Evolutionary conservation across 1,139 yeast genomes (phyloP), one percentile per base, ranked within the genome.

Genomic region (Pneumocystis carinii): DNA sequence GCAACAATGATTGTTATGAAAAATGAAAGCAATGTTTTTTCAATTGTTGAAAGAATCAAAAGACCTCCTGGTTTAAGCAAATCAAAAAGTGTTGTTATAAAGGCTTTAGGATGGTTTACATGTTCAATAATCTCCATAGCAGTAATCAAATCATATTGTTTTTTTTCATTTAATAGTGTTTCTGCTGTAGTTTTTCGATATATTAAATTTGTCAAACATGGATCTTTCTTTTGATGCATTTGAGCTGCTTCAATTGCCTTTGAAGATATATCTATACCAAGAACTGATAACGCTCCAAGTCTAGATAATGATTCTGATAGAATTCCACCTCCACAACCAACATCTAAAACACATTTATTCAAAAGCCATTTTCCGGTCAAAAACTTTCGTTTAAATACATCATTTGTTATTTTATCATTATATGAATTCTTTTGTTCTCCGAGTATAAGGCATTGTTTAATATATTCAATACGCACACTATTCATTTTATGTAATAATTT

Each of bases 241-340:
- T 81, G 78, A 0, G 98, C 98, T 2, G 90, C 95, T 64, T 80
- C 81, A 17, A 92, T 72, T 8, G 90, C 96, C 59, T 89, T 95
- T 0, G 80, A 77, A 0, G 97, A 87, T 69, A 92, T 79, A 74
- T 92, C 98, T 61, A 92, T 83, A 1, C 96, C 99, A 63, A 78
- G 78, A 3, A 92, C 97, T 3, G 75, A 72, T 24, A 32, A 32
- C 10, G 78, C 74, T 7, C 89, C 83, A 69, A 87, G 75, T 68
- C 99, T 77, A 0, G 96, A 96, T 72, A 92, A 75, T 0, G 95
- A 84, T 72, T 92, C 99, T 3, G 90, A 77, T 58, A 92, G 77
- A 37, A 92, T 85, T 0, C 99, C 99, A 7, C 98, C 99, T 29
- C 99, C 99, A 72, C 98, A 94, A 0, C 99, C 99, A 63, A 92